phyloP scores from a whole-genome alignment of 2,329 filamentous ascomycete species.

The Calonectria ilicicola region DNA sequence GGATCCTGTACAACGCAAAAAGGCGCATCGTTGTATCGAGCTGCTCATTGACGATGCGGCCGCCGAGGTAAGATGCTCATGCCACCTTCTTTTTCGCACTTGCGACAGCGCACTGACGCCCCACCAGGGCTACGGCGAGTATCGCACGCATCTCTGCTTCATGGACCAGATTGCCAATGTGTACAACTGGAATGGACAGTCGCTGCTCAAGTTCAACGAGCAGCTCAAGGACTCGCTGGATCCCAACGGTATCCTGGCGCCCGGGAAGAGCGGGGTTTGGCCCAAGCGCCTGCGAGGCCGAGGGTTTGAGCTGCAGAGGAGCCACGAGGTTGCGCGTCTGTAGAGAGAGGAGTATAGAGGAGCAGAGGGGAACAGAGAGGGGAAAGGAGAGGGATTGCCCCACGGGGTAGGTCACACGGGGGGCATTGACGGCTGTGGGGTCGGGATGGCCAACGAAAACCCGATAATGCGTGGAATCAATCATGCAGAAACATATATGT shows the following conservation, averaged over 20 bases:
- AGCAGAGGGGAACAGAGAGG: too few species aligned
- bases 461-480: neutral
- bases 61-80: neutral
- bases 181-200: conserved; percentile 11
- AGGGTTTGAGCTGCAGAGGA: neutral
- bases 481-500: neutral
- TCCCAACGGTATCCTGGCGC: conserved; percentile 24
- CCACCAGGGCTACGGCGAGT: conserved; percentile 15
- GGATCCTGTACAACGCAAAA: neutral
- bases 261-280: conserved; percentile 23
- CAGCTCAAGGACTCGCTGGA: conserved; percentile 20
- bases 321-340: neutral
- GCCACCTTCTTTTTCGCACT: neutral
- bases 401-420: neutral
- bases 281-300: conserved; percentile 6
- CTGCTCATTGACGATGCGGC: neutral
- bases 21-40: neutral
- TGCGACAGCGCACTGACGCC: neutral
- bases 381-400: neutral
- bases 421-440: neutral
- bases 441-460: neutral
- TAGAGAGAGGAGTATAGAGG: too few species aligned
- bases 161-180: conserved; percentile 21
- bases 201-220: conserved; percentile 13
- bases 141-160: conserved; percentile 18